Evolutionary conservation across 306 rosid species (phyloP), one percentile per base, ranked within the genome.

Genomic region (Quercus parvula): DNA sequence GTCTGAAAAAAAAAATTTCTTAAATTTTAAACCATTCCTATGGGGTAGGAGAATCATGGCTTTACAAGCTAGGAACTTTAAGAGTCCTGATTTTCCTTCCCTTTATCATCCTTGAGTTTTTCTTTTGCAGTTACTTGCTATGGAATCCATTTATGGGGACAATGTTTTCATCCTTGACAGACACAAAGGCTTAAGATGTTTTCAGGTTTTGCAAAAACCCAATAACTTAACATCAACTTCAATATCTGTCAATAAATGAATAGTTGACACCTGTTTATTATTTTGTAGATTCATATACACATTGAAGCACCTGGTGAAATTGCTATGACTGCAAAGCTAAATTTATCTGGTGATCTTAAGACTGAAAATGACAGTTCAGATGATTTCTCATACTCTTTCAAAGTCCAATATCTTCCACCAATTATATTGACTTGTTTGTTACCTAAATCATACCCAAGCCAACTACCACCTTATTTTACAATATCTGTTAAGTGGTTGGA

Each of bases 401-500:
- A 84, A 72, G 95, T 88, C 70, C 88, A 86, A 28, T 88, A 89
- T 77, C 93, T 94, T 86, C 97, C 94, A 24, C 97, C 97, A 5
- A 86, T 94, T 85, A 83, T 91, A 75, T 84, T 94, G 90, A 92
- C 97, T 3, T 94, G 95, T 85, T 79, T 89, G 75, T 83, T 94
- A 74, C 97, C 97, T 0, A 88, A 86, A 84, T 88, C 97, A 11
- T 94, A 94, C 85, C 97, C 97, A 38, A 92, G 97, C 83, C 90
- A 91, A 82, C 89, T 75, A 19, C 90, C 90, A 13, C 97, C 97
- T 70, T 80, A 83, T 73, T 92, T 92, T 79, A 82, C 94, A 63
- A 76, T 92, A 72, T 91, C 90, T 67, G 94, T 86, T 38, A 85
- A 52, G 81, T 94, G 98, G 98, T 84, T 94, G 88, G 88, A 92